Conservation (phyloP, 169 alveolate species). For the Plasmodium blacklocki region DNA sequence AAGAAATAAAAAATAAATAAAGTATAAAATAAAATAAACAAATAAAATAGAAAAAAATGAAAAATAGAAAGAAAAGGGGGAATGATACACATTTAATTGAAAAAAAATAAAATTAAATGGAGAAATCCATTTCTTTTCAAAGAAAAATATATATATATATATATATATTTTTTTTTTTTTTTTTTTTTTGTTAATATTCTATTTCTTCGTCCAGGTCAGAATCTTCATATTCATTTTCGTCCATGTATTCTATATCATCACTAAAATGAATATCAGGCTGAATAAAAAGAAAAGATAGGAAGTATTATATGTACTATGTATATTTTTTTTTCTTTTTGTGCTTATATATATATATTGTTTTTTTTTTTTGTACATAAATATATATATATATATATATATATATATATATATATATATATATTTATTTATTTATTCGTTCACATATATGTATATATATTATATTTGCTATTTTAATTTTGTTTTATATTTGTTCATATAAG, state of each 20-base stretch:
- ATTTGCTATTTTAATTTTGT: too few relatives aligned
- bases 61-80: neutral
- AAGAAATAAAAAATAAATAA: neutral
- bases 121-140: neutral
- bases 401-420: neutral
- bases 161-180: neutral
- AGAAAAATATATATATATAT: neutral
- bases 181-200: slow-evolving; percentile 77
- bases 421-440: neutral
- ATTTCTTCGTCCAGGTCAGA: slow-evolving; percentile 86
- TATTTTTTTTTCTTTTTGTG: neutral
- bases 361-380: too few relatives aligned
- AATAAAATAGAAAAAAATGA: neutral
- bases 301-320: neutral
- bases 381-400: neutral
- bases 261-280: slow-evolving; percentile 87
- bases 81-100: neutral
- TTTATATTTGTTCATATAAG: neutral
- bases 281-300: neutral
- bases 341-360: neutral
- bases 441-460: neutral
- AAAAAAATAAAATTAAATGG: neutral
- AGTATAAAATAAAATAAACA: neutral
- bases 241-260: slow-evolving; percentile 80
- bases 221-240: slow-evolving; percentile 82